Evolutionary conservation across 345 rosid genomes (phyloP).

Genomic region (Eucalyptus pumila): DNA sequence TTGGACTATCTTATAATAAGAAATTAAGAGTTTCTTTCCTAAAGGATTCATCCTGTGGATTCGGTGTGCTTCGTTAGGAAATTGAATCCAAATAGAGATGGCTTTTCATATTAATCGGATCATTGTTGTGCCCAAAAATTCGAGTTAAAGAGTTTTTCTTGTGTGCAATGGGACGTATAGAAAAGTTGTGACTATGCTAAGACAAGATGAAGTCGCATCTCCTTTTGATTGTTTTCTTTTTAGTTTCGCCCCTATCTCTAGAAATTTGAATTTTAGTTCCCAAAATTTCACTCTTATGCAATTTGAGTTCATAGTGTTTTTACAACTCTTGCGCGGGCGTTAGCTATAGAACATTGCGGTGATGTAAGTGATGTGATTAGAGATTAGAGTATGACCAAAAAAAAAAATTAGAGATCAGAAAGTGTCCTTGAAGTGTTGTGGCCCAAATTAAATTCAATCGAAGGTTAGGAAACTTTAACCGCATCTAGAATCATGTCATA

Average conservation of each 20-base stretch:
- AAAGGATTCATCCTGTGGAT: background rate
- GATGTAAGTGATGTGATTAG: background rate
- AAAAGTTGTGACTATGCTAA: background rate
- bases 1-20: background rate
- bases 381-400: background rate
- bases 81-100: background rate
- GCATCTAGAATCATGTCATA: background rate
- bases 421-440: background rate
- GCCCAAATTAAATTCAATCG: background rate
- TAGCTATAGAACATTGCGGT: background rate
- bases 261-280: background rate
- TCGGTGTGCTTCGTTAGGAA: background rate
- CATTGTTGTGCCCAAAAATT: background rate
- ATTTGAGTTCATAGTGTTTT: background rate
- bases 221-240: background rate
- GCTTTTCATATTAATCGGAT: background rate
- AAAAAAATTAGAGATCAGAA: background rate
- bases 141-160: accelerated
- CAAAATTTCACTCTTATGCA: background rate
- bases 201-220: background rate
- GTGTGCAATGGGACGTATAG: background rate
- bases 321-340: background rate
- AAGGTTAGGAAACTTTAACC: background rate
- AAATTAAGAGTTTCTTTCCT: background rate
- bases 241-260: background rate